Conservation (phyloP, 2,329 filamentous ascomycete genomes). For the Coleophoma eucalyptorum region DNA sequence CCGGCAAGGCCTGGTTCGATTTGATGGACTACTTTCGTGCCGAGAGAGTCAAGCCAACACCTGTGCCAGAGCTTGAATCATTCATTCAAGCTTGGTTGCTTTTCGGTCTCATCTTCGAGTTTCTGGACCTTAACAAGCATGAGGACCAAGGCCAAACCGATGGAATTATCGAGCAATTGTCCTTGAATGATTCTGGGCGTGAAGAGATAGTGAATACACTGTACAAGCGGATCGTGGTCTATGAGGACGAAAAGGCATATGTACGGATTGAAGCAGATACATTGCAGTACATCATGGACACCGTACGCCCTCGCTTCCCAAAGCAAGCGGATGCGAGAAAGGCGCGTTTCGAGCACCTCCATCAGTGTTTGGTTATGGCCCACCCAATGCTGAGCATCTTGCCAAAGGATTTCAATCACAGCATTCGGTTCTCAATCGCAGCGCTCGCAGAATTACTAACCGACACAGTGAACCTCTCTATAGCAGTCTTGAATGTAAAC, state of each 20-base stretch:
- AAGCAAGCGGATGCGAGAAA: not conserved
- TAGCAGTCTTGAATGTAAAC: slow-evolving; percentile 1
- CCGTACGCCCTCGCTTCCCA: not conserved
- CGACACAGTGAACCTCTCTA: slow-evolving; percentile 1
- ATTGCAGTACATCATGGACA: not conserved
- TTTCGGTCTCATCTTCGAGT: slow-evolving; percentile 28
- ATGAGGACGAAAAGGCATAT: no score
- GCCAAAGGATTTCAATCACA: slow-evolving; percentile 15
- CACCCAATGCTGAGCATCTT: slow-evolving; percentile 1
- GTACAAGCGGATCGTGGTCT: no score
- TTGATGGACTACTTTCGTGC: slow-evolving; percentile 5
- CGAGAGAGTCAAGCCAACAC: slow-evolving; percentile 15
- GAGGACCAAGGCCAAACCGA: no score
- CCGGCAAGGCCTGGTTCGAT: slow-evolving; percentile 1
- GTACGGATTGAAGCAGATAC: not conserved
- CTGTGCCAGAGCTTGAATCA: slow-evolving; percentile 16
- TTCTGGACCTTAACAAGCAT: slow-evolving; percentile 14
- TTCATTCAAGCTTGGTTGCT: slow-evolving; percentile 31
- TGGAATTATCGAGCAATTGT: no score
- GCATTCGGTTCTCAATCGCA: slow-evolving; percentile 23
- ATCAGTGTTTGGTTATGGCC: not conserved
- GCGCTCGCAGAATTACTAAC: slow-evolving; percentile 23
- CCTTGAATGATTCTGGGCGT: no score
- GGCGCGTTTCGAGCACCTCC: slow-evolving; percentile 3
- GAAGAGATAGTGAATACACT: no score